These are phyloP conservation scores for Fusarium oligoseptatum DNA, from an alignment of 2,329 filamentous ascomycete species.

Conservation along the genomic window DNA sequence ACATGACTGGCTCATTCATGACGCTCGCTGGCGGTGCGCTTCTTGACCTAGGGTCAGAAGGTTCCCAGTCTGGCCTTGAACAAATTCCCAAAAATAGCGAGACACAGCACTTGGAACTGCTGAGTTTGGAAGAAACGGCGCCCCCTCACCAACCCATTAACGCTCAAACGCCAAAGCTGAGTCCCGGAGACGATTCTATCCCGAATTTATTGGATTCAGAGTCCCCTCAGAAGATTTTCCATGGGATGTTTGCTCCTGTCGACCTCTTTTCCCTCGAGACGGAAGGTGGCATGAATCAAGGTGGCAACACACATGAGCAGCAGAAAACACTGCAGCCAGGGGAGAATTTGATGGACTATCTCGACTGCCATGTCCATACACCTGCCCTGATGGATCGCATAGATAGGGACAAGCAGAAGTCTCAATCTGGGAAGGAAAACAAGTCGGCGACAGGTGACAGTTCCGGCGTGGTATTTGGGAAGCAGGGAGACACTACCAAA, in stretches of 20 bases:
- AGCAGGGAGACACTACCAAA: conserved; percentile 14
- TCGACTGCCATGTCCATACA: conserved; percentile 18
- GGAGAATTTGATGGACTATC: conserved; percentile 32
- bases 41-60: neutral
- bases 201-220: conserved; percentile 19
- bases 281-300: neutral
- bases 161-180: neutral
- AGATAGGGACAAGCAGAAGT: too few relatives aligned
- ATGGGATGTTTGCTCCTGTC: conserved; percentile 11
- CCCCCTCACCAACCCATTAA: neutral
- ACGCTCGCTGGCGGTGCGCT: neutral
- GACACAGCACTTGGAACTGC: neutral
- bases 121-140: neutral
- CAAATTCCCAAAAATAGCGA: neutral
- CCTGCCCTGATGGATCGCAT: conserved; percentile 31
- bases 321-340: neutral
- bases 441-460: neutral
- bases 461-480: conserved; percentile 25
- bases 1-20: neutral
- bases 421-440: neutral
- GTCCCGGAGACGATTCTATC: neutral
- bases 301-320: too few relatives aligned
- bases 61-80: neutral
- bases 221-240: conserved; percentile 1
- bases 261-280: neutral